These are phyloP conservation scores for Picea mariana DNA, from an alignment of 83 land plant genomes.

Conservation along the genomic window DNA sequence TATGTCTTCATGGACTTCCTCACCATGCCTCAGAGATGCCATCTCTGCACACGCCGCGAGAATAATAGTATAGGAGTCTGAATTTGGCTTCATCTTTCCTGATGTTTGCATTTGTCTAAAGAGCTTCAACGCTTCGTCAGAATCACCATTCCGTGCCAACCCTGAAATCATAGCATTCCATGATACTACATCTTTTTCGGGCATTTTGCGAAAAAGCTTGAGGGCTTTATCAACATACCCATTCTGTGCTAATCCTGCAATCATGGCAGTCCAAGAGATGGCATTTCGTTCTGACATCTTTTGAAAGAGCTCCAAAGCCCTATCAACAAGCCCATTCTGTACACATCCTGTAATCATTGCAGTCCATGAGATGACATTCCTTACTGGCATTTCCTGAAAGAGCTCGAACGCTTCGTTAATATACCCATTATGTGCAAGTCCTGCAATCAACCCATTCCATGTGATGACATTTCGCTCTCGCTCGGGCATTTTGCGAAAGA, in stretches of 20 bases:
- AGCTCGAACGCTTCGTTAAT: background rate
- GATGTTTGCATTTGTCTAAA: conserved; percentile 26
- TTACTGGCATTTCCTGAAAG: background rate
- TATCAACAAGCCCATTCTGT: background rate
- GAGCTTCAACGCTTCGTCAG: conserved; percentile 13
- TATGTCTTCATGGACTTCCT: conserved; percentile 21
- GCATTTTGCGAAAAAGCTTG: conserved; percentile 8
- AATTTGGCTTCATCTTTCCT: conserved; percentile 8
- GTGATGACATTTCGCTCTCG: conserved; percentile 20
- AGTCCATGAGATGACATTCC: too few species aligned
- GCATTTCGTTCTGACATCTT: background rate
- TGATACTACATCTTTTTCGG: background rate
- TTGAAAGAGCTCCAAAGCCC: background rate
- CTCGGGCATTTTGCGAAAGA: conserved; percentile 6
- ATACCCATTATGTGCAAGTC: background rate
- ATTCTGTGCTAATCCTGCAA: background rate
- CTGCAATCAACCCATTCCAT: conserved; percentile 6
- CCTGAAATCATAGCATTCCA: conserved; percentile 29
- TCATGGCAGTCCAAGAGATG: conserved; percentile 7
- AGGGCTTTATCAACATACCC: background rate
- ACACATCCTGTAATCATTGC: conserved; percentile 3
- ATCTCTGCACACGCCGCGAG: conserved; percentile 18
- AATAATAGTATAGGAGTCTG: conserved; percentile 22
- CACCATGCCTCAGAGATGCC: conserved; percentile 14
- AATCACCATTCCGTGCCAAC: conserved; percentile 12